These are phyloP conservation scores for Alternaria longipes DNA, from an alignment of 2,329 filamentous ascomycete genomes.

Conservation along the genomic window DNA sequence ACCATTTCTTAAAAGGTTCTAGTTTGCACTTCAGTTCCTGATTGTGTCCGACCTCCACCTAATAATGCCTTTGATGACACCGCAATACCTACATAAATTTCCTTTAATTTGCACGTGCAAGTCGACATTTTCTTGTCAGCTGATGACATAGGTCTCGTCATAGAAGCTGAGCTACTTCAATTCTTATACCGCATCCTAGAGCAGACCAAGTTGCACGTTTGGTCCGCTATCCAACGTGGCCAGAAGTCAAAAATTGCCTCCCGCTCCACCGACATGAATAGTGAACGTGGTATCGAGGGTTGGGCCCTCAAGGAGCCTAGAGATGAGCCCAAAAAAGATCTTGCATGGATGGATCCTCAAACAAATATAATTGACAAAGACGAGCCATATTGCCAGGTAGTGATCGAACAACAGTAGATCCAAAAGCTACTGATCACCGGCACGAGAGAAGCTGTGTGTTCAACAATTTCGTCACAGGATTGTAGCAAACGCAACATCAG, in stretches of 20 bases:
- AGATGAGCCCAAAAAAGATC: slow-evolving; percentile 50
- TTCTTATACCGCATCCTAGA: slow-evolving; percentile 11
- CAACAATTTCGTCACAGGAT: slow-evolving; percentile 55
- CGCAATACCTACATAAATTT: slow-evolving; percentile 12
- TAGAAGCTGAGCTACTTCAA: slow-evolving; percentile 12
- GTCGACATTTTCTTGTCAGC: slow-evolving; percentile 24
- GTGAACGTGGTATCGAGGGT: slow-evolving; percentile 27
- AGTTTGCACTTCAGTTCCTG: slow-evolving; percentile 27
- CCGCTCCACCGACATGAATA: slow-evolving; percentile 31
- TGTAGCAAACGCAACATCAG: slow-evolving; percentile 52
- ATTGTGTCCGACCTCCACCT: slow-evolving; percentile 37
- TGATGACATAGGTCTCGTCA: slow-evolving; percentile 29
- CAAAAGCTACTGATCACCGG: slow-evolving; percentile 46
- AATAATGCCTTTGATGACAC: slow-evolving; percentile 18
- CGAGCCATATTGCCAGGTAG: slow-evolving; percentile 35
- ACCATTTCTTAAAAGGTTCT: background rate
- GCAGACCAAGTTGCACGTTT: slow-evolving; percentile 29
- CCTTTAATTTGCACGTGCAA: slow-evolving; percentile 15
- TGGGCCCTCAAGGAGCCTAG: slow-evolving; percentile 55
- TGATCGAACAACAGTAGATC: slow-evolving; percentile 52
- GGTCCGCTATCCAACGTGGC: slow-evolving; percentile 13
- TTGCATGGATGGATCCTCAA: slow-evolving; percentile 57
- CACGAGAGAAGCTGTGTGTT: slow-evolving; percentile 33
- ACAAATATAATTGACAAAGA: slow-evolving; percentile 29
- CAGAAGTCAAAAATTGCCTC: slow-evolving; percentile 7